Evolutionary conservation across 306 rosid species (phyloP).

Genomic region (cucumber (Cucumis sativus)): Cucumber_9930_V3 NC_026658.2:22705501-22706000

Average conservation of each 20-base stretch:
- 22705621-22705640: neutral
- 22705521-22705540: neutral
- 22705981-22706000: neutral
- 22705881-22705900: neutral
- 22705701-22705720: neutral
- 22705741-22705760: neutral
- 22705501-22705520: neutral
- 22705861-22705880: neutral
- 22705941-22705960: neutral
- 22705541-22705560: neutral
- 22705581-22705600: neutral
- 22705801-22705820: neutral
- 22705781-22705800: neutral
- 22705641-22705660: neutral
- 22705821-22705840: neutral
- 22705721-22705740: neutral
- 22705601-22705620: neutral
- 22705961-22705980: neutral
- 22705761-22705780: neutral
- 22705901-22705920: neutral
- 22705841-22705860: neutral
- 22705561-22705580: neutral
- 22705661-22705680: neutral
- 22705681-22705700: neutral
- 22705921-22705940: neutral